Evolutionary conservation across 768 basidiomycete genomes (phyloP), one percentile per base, ranked within the genome.

Genomic region (Leccinum incarnatum): DNA sequence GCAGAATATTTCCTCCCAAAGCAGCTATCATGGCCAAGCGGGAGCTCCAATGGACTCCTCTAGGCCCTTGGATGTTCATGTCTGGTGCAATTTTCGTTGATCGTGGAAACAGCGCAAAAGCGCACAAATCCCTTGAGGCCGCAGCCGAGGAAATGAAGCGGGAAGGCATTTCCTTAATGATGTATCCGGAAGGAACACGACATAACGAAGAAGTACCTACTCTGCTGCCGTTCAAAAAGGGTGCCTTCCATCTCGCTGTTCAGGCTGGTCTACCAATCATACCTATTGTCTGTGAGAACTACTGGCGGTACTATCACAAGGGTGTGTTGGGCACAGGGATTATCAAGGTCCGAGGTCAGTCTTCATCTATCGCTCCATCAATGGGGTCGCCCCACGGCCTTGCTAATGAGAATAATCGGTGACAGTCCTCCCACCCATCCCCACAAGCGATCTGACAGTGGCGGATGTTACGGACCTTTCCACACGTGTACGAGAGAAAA

Each of bases 181-280:
- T 99, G 74, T 98, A 93, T 76, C 93, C 96, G 1, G 97, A 98
- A 76, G 97, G 97, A 30, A 99, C 97, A 11, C 85, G 96, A 36
- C 85, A 92, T 47, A 82, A 82, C 57, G 80, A 81, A 21, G 78
- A 86, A 61, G 75, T 79, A 32, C 82, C 89, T 8, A 81, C 83
- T 32, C 75, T 99, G 70, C 79, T 91, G 5, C 89, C 93, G 3
- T 88, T 99, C 79, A 99, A 99, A 81, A 99, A 98, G 74, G 97
- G 97, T 42, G 95, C 94, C 3, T 98, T 98, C 80, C 95, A 98
- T 71, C 82, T 98, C 52, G 97, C 97, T 29, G 81, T 98, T 25
- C 88, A 95, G 74, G 87, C 93, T 12, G 86, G 89, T 30, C 82
- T 98, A 49, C 96, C 97, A 6, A 88, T 99, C 67, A 83, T 92